Conservation (phyloP, 2,329 filamentous ascomycete genomes). For the Penicillium freii region DNA sequence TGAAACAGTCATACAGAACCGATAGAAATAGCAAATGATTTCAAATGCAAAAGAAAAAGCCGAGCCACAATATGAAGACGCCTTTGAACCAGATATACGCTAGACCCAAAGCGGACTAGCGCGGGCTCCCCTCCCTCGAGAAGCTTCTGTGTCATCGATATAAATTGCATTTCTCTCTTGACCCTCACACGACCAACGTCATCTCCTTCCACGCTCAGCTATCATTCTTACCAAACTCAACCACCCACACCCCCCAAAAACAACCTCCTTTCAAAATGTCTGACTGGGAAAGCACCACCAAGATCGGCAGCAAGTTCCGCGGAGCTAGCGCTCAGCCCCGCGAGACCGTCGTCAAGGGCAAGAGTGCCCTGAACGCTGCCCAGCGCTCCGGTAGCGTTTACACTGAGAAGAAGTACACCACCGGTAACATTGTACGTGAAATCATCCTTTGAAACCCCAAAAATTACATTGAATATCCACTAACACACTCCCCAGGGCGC, state of each 20-base stretch:
- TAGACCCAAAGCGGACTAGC: conserved; percentile 27
- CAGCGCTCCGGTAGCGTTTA: conserved; percentile 74
- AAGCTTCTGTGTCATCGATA: conserved; percentile 42
- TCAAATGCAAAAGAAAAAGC: neutral
- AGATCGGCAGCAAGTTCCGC: conserved; percentile 85
- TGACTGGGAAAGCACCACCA: conserved; percentile 86
- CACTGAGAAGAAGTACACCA: conserved; percentile 88
- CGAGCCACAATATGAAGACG: neutral
- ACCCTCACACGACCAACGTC: conserved; percentile 33
- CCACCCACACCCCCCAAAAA: conserved; percentile 1
- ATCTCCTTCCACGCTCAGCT: conserved; percentile 15
- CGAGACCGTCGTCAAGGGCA: conserved; percentile 87
- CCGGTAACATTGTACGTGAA: conserved; percentile 70
- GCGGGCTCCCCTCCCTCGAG: conserved; percentile 31
- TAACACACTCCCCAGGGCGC: conserved; percentile 38
- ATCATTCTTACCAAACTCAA: neutral
- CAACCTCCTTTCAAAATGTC: conserved; percentile 51
- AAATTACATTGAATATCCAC: neutral
- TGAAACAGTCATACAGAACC: neutral
- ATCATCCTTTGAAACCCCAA: neutral
- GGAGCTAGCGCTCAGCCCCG: conserved; percentile 61
- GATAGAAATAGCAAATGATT: neutral
- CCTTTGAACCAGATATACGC: neutral
- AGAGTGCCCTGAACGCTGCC: conserved; percentile 82
- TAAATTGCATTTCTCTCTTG: conserved; percentile 33